Evolutionary conservation across 371 early-diverging fungal species (phyloP).

Genomic region (Cokeromyces recurvatus): DNA sequence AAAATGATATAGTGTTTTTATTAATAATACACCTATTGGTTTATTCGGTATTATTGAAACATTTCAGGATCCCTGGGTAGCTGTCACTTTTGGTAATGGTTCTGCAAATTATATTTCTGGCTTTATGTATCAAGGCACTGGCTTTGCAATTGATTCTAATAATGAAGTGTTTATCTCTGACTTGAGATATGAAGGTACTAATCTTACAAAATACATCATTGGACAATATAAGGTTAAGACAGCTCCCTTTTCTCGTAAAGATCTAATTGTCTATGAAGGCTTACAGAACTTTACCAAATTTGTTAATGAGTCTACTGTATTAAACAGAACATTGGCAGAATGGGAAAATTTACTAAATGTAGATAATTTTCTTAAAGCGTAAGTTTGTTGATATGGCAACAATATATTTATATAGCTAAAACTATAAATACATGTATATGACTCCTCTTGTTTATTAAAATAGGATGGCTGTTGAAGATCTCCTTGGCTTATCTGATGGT

Average conservation of each 20-base stretch:
- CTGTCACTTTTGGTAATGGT: conserved; percentile 25
- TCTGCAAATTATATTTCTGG: conserved; percentile 21
- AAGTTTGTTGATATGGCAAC: conserved; percentile 1
- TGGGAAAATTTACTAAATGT: conserved; percentile 24
- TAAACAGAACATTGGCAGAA: not conserved
- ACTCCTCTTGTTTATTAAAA: too few relatives aligned
- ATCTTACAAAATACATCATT: conserved; percentile 9
- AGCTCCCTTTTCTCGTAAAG: conserved; percentile 7
- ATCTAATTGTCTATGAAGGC: conserved; percentile 18
- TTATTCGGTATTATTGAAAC: conserved; percentile 33
- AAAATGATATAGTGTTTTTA: too few relatives aligned
- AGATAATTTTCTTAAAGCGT: conserved; percentile 23
- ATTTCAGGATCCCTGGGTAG: conserved; percentile 32
- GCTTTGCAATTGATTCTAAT: not conserved
- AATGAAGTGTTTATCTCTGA: conserved; percentile 18
- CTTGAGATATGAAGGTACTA: too few relatives aligned
- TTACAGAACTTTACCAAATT: conserved; percentile 10
- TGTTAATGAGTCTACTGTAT: not conserved
- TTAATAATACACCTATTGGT: conserved; percentile 31
- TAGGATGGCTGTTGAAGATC: conserved; percentile 28
- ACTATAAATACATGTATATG: not conserved
- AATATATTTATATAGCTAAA: not conserved
- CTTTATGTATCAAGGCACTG: conserved; percentile 19
- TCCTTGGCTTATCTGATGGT: conserved; percentile 26
- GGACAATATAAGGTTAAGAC: conserved; percentile 18